Conservation (phyloP, 768 basidiomycete genomes). For the Pleurotus platypus region DNA sequence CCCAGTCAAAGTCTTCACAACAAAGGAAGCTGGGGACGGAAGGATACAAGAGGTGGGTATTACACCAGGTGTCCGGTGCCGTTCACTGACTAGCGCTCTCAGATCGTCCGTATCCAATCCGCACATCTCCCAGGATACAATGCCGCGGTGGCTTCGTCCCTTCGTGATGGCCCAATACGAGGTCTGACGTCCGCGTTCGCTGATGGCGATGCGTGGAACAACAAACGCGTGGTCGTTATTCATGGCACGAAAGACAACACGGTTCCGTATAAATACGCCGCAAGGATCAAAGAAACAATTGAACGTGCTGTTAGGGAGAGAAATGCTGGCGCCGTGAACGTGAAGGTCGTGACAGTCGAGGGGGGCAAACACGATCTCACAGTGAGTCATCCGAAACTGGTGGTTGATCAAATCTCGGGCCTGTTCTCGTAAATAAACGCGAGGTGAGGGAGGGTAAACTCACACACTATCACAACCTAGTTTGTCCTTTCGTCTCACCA, state of each 20-base stretch:
- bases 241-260: constrained; percentile 60
- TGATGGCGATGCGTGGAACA: constrained; percentile 41
- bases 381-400: constrained; percentile 34
- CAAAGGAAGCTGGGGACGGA: not conserved
- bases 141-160: constrained; percentile 69
- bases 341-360: constrained; percentile 42
- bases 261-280: constrained; percentile 52
- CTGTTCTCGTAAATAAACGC: constrained; percentile 20
- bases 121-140: constrained; percentile 76
- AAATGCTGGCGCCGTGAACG: constrained; percentile 3
- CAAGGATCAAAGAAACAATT: constrained; percentile 26
- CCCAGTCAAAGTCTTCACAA: not conserved
- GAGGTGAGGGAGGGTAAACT: too few species aligned
- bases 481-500: too few species aligned
- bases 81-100: constrained; percentile 1
- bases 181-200: constrained; percentile 54
- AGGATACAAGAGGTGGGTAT: not conserved
- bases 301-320: constrained; percentile 4
- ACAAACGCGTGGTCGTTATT: constrained; percentile 43
- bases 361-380: constrained; percentile 54
- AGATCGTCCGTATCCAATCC: constrained; percentile 77
- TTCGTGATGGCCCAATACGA: constrained; percentile 70
- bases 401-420: constrained; percentile 27
- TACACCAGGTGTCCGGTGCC: too few species aligned
- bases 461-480: too few species aligned